phyloP scores from a whole-genome alignment of 176 grass and related monocot species.

The Zoysia japonica region DNA sequence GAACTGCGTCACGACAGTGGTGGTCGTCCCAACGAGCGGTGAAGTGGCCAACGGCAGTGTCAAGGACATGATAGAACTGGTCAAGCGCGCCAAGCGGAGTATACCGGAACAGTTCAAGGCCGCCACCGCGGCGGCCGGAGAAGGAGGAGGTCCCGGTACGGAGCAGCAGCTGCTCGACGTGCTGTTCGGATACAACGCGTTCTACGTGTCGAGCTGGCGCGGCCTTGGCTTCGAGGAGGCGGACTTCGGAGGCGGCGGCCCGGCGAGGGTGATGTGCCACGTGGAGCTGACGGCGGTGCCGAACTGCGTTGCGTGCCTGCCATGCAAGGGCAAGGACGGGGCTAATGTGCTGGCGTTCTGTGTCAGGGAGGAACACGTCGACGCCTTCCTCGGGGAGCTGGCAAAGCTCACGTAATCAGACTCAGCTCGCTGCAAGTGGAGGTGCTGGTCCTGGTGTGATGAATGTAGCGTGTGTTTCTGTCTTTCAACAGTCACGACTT shows the following conservation, averaged over 20 bases:
- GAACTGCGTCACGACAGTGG: conserved; percentile 27
- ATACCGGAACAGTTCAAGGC: neutral
- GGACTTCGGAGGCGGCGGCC: conserved; percentile 1
- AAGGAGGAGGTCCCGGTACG: neutral
- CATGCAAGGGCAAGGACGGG: conserved; percentile 3
- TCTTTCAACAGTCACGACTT: no score
- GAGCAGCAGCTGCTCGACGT: neutral
- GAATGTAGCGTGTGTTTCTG: no score
- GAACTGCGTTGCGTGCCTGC: conserved; percentile 26
- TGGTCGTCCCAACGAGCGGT: neutral
- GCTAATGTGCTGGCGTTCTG: conserved; percentile 16
- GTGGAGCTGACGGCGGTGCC: conserved; percentile 13
- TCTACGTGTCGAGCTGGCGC: conserved; percentile 31
- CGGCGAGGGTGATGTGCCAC: conserved; percentile 25
- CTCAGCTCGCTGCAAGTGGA: no score
- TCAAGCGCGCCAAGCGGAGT: conserved; percentile 13
- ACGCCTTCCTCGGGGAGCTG: conserved; percentile 5
- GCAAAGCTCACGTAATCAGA: neutral
- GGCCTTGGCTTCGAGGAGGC: conserved; percentile 19
- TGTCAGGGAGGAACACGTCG: conserved; percentile 10
- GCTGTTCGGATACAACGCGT: conserved; percentile 30
- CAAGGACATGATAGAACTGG: conserved; percentile 1
- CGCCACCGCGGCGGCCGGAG: neutral
- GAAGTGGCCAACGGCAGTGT: conserved; percentile 21
- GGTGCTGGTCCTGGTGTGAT: no score